These are phyloP conservation scores for Tuber aestivum DNA, from an alignment of 495 filamentous ascomycete species.

Conservation along the genomic window DNA sequence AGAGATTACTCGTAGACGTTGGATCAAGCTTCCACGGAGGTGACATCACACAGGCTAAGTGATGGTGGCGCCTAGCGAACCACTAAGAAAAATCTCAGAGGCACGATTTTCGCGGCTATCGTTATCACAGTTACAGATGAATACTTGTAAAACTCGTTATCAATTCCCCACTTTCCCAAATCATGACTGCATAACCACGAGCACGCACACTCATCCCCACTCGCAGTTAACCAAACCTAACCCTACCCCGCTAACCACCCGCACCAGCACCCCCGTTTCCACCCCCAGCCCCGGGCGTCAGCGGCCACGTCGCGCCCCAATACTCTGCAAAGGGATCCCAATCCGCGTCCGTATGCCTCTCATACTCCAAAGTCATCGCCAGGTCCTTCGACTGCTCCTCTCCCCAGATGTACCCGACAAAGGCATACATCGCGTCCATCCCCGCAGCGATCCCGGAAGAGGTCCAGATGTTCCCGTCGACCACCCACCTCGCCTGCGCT, in stretches of 20 bases:
- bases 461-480: slow-evolving; percentile 64
- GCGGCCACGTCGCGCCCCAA: slow-evolving; percentile 26
- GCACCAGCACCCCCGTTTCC: too few relatives aligned
- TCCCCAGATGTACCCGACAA: slow-evolving; percentile 48
- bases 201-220: background rate
- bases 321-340: slow-evolving; percentile 46
- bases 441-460: slow-evolving; percentile 58
- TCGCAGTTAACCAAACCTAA: background rate
- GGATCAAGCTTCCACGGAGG: too few relatives aligned
- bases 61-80: background rate
- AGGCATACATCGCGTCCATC: slow-evolving; percentile 59
- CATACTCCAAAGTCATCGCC: slow-evolving; percentile 43
- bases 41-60: background rate
- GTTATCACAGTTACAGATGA: background rate
- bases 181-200: background rate
- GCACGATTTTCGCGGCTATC: background rate
- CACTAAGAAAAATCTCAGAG: background rate
- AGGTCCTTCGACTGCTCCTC: slow-evolving; percentile 29
- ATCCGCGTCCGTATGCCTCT: slow-evolving; percentile 35
- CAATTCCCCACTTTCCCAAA: background rate
- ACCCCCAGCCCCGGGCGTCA: background rate
- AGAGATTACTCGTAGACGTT: too few relatives aligned
- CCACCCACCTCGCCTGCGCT: slow-evolving; percentile 57
- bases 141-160: background rate
- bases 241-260: background rate